Percentiles rank a stretch among this genome's conserved stretches.
phyloP scores from a whole-genome alignment of 1,139 yeast species.

The Debaryomyces nepalensis region DNA sequence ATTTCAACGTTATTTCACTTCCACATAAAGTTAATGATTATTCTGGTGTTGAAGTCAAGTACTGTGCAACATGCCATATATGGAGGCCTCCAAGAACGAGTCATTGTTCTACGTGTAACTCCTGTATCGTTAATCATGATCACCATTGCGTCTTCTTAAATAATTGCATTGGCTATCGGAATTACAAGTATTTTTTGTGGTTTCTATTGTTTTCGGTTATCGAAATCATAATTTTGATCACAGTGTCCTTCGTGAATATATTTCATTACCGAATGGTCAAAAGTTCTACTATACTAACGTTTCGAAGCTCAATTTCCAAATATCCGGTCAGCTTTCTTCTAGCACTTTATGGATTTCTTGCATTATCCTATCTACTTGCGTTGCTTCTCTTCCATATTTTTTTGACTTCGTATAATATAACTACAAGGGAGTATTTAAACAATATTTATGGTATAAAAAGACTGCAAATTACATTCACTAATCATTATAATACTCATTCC shows the following conservation, averaged over 20 bases:
- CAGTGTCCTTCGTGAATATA: slow-evolving; percentile 34
- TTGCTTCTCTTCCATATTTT: slow-evolving; percentile 58
- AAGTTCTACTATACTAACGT: slow-evolving; percentile 16
- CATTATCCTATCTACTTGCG: slow-evolving; percentile 57
- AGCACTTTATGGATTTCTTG: slow-evolving; percentile 48
- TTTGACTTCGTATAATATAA: slow-evolving; percentile 60
- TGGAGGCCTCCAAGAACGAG: slow-evolving; percentile 53
- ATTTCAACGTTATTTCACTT: slow-evolving; percentile 57
- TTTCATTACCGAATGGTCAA: slow-evolving; percentile 25
- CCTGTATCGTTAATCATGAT: slow-evolving; percentile 49
- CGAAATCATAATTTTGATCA: slow-evolving; percentile 27
- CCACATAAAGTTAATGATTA: slow-evolving; percentile 45
- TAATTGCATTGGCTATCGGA: slow-evolving; percentile 45
- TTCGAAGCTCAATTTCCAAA: slow-evolving; percentile 27
- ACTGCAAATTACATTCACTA: slow-evolving; percentile 30
- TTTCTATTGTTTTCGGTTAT: slow-evolving; percentile 33
- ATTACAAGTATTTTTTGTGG: slow-evolving; percentile 47
- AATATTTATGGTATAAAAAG: slow-evolving; percentile 30
- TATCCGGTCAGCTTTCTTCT: slow-evolving; percentile 54
- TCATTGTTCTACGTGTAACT: slow-evolving; percentile 49
- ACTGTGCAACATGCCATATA: slow-evolving; percentile 51
- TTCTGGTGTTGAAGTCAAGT: slow-evolving; percentile 46
- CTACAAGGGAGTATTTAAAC: slow-evolving; percentile 70
- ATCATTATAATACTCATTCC: slow-evolving; percentile 49
- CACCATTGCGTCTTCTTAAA: slow-evolving; percentile 47